Evolutionary conservation across 805 yeast species (phyloP).

Genomic region (Yamadazyma ubonensis): DNA sequence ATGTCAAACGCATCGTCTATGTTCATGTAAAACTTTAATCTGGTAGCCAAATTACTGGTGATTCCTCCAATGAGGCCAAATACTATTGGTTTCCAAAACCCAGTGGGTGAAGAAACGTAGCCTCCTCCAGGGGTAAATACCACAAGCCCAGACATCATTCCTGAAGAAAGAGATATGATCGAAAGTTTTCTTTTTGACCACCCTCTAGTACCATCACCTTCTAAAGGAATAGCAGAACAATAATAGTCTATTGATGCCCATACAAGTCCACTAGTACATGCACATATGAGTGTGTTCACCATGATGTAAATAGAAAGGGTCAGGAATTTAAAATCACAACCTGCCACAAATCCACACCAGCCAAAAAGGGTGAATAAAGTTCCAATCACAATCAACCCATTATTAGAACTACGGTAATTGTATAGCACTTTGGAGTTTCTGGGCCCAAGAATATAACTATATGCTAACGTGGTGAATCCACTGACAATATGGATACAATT

Average conservation of each 20-base stretch:
- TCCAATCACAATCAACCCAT: slow-evolving; percentile 34
- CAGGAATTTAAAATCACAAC: slow-evolving; percentile 43
- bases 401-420: slow-evolving; percentile 37
- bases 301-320: slow-evolving; percentile 30
- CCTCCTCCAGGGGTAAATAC: slow-evolving; percentile 47
- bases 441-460: slow-evolving; percentile 43
- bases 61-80: slow-evolving; percentile 41
- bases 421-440: slow-evolving; percentile 37
- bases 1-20: slow-evolving; percentile 46
- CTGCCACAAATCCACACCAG: slow-evolving; percentile 44
- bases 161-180: slow-evolving; percentile 39
- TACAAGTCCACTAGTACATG: slow-evolving; percentile 33
- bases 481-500: slow-evolving; percentile 44
- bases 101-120: slow-evolving; percentile 31
- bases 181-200: slow-evolving; percentile 30
- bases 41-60: slow-evolving; percentile 36
- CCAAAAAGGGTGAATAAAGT: slow-evolving; percentile 33
- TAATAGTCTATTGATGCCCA: slow-evolving; percentile 42
- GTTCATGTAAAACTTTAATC: slow-evolving; percentile 36
- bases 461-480: slow-evolving; percentile 46
- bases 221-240: slow-evolving; percentile 40
- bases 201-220: slow-evolving; percentile 16
- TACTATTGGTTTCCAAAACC: slow-evolving; percentile 41
- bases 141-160: slow-evolving; percentile 42
- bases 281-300: slow-evolving; percentile 33